Percentiles rank a stretch among this genome's conserved stretches.
Evolutionary conservation across 164 flowering plant genomes (phyloP).

Genomic region (Liquidambar formosana): DNA sequence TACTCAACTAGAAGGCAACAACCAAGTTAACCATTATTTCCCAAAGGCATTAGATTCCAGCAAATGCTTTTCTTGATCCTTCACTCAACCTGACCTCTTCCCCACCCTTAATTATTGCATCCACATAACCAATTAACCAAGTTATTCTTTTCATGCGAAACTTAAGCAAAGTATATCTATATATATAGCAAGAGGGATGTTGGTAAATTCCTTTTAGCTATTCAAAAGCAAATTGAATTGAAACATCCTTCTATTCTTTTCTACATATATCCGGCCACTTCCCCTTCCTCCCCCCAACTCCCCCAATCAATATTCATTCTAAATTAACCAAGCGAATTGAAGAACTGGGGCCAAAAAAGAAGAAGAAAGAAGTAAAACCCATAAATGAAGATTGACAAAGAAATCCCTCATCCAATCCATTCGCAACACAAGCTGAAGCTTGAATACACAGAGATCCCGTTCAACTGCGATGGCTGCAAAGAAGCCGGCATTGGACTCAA

Average conservation of each 20-base stretch:
- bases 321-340: background rate
- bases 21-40: too few relatives aligned
- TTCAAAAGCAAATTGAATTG: conserved; percentile 11
- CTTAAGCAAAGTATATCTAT: conserved; percentile 40
- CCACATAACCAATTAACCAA: conserved; percentile 4
- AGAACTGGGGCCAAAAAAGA: background rate
- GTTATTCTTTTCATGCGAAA: conserved; percentile 27
- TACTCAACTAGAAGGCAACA: too few relatives aligned
- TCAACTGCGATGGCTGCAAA: conserved; percentile 70
- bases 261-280: conserved; percentile 17
- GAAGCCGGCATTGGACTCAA: conserved; percentile 61
- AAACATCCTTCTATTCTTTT: too few relatives aligned
- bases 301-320: too few relatives aligned
- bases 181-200: conserved; percentile 21
- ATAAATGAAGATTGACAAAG: conserved; percentile 51
- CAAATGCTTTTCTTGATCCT: too few relatives aligned
- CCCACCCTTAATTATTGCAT: conserved; percentile 4
- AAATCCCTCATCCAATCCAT: conserved; percentile 49
- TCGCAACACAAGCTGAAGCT: conserved; percentile 55
- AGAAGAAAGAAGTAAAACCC: background rate
- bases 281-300: too few relatives aligned
- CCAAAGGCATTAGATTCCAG: conserved; percentile 25
- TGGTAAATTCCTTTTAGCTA: conserved; percentile 13
- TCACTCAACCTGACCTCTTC: conserved; percentile 7
- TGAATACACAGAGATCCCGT: conserved; percentile 56